A percentile compares a stretch with the other conserved stretches of the same genome.
Conservation (phyloP, 2,329 filamentous ascomycete species). For the Mycosphaerella arachidis region DNA sequence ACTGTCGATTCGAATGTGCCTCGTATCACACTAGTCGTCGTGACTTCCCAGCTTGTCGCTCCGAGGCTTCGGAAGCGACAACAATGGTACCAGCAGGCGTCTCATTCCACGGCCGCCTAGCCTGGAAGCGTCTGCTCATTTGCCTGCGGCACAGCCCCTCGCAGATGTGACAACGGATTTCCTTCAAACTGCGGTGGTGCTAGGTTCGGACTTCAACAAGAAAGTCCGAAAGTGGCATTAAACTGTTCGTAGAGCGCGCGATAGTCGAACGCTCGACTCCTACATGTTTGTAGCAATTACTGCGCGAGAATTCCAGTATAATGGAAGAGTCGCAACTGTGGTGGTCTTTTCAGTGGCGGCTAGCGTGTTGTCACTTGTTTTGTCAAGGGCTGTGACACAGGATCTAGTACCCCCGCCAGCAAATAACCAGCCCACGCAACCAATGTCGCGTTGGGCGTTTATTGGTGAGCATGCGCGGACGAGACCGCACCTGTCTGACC, state of each 20-base stretch:
- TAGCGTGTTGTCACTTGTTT: too few species aligned
- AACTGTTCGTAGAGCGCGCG: too few species aligned
- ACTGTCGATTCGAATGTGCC: constrained; percentile 9
- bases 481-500: constrained; percentile 1
- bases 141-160: constrained; percentile 5
- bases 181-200: too few species aligned
- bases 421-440: constrained; percentile 10
- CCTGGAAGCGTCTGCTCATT: constrained; percentile 12
- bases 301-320: too few species aligned
- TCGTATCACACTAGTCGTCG: constrained; percentile 7
- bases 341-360: too few species aligned
- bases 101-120: constrained; percentile 9
- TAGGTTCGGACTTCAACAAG: too few species aligned
- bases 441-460: constrained; percentile 8
- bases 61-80: constrained; percentile 19
- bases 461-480: constrained; percentile 1
- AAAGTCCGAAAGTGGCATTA: too few species aligned
- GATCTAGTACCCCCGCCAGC: constrained; percentile 19
- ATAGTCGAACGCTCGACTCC: too few species aligned
- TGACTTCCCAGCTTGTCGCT: constrained; percentile 16
- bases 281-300: too few species aligned
- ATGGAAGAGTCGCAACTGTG: too few species aligned
- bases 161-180: too few species aligned
- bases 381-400: constrained; percentile 14
- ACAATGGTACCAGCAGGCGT: constrained; percentile 10